Conservation (phyloP, 768 basidiomycete species). For the Gloeophyllum trabeum region DNA sequence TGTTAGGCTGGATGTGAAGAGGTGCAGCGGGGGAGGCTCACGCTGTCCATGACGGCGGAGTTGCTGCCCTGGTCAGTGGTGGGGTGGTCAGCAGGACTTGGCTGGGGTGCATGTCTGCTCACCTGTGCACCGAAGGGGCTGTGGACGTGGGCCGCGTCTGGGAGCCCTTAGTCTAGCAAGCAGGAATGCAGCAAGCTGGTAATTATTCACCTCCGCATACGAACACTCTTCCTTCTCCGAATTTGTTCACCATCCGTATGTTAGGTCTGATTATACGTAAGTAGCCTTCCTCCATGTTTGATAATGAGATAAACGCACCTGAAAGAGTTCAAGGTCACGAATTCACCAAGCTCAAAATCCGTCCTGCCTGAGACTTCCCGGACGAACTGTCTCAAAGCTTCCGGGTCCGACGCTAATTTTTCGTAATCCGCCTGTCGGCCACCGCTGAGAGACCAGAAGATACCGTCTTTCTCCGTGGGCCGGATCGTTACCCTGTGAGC, state of each 20-base stretch:
- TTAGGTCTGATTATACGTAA: constrained; percentile 3
- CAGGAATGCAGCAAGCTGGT: neutral
- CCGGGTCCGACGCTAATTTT: constrained; percentile 9
- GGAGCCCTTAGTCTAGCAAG: neutral
- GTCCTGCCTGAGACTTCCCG: constrained; percentile 10
- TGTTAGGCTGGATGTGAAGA: neutral
- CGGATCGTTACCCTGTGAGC: constrained; percentile 18
- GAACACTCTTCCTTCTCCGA: constrained; percentile 9
- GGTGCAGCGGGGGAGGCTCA: constrained; percentile 5
- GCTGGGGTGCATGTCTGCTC: neutral
- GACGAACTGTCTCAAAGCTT: constrained; percentile 10
- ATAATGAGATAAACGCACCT: neutral
- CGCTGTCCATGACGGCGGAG: constrained; percentile 15
- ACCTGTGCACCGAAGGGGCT: neutral
- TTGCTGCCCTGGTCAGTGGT: constrained; percentile 10
- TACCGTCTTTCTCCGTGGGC: constrained; percentile 19
- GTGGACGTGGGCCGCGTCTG: neutral
- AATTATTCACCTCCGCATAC: constrained; percentile 7
- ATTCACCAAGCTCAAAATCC: constrained; percentile 18
- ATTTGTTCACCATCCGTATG: constrained; percentile 9
- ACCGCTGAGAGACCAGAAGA: constrained; percentile 19
- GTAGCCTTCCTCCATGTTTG: neutral
- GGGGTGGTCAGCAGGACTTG: neutral
- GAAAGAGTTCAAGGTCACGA: neutral
- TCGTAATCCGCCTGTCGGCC: constrained; percentile 15